Base-by-base conservation (phyloP, 306 rosid species). In the Quercus mongolica region DNA sequence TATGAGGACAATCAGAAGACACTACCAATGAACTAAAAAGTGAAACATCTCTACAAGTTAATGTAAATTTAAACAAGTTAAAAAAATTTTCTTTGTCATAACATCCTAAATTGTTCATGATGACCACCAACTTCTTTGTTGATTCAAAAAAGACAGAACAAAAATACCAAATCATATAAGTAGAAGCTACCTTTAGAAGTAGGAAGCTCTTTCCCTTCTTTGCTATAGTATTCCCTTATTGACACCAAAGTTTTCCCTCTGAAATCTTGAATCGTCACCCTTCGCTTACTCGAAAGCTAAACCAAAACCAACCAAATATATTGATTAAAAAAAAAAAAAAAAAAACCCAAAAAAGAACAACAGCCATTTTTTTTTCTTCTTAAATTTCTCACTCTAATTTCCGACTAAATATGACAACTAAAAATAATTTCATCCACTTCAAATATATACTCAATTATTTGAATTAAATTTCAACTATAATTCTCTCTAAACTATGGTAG, bases 271-370 rank as follows among this genome's bases (percentile, higher is more conserved):
- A 94, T 83, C 57, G 76, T 33, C 76, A 90, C 94, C 56, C 58
- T 89, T 82, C 96, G 92, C 84, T 51, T 88, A 62, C 26, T 59
- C 2, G 98, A 92, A 13, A 94, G 84, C 98, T 92, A 74, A 54
- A 84, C 38, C 80, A 83, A 78, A 76, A 59, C 31, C 65, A 25
- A 59, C 31, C 25, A 9, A 58, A 9, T 20, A 49, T 49, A 49
- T 49, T 49, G 11, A 49, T 11, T 49, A 10, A 21, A 57, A 9
- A 20, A 56, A n/a, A 56, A 56, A n/a, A 56, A 1, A 6, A 17
- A 56, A 56, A 23, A 58, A 3, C 15, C 23, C 1, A 20, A 57
- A 38, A 38, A 38, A 38, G 44, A 38, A 38, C 2, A 38, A 7
- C 10, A 1, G 7, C 44, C 44, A 0, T 5, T 1, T 38, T 38